phyloP scores from a whole-genome alignment of 192 early-diverging fungal genomes.

The Neocallimastix lanati region DNA sequence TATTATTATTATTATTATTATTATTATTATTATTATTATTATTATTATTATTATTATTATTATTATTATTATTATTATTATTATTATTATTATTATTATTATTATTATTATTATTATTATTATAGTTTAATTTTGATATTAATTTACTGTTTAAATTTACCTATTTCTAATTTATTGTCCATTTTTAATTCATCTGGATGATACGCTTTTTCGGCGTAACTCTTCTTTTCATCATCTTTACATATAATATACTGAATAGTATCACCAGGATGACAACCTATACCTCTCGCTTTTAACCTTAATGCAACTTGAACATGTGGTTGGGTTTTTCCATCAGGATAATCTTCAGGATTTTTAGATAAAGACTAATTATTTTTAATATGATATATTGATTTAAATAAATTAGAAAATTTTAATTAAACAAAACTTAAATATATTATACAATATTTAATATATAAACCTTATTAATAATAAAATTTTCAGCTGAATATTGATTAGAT shows the following conservation, averaged over 20 bases:
- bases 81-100: too few relatives aligned
- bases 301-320: slow-evolving; percentile 94
- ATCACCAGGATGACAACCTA: slow-evolving; percentile 57
- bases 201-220: slow-evolving; percentile 47
- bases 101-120: too few relatives aligned
- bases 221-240: slow-evolving; percentile 12
- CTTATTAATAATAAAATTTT: slow-evolving; percentile 86
- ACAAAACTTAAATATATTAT: background rate
- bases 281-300: slow-evolving; percentile 48
- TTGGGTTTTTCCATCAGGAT: slow-evolving; percentile 68
- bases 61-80: too few relatives aligned
- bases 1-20: too few relatives aligned
- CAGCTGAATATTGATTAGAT: slow-evolving; percentile 43
- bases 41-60: too few relatives aligned
- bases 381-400: slow-evolving; percentile 6
- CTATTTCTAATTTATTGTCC: slow-evolving; percentile 21
- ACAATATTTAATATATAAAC: slow-evolving; percentile 8
- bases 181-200: slow-evolving; percentile 66
- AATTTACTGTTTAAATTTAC: slow-evolving; percentile 10
- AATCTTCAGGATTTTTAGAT: slow-evolving; percentile 78
- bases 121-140: background rate
- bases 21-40: too few relatives aligned
- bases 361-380: slow-evolving; percentile 26
- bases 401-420: background rate
- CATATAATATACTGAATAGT: slow-evolving; percentile 88